Conservation (phyloP, 2,329 filamentous ascomycete genomes). For the Epichloe brachyelytri region DNA sequence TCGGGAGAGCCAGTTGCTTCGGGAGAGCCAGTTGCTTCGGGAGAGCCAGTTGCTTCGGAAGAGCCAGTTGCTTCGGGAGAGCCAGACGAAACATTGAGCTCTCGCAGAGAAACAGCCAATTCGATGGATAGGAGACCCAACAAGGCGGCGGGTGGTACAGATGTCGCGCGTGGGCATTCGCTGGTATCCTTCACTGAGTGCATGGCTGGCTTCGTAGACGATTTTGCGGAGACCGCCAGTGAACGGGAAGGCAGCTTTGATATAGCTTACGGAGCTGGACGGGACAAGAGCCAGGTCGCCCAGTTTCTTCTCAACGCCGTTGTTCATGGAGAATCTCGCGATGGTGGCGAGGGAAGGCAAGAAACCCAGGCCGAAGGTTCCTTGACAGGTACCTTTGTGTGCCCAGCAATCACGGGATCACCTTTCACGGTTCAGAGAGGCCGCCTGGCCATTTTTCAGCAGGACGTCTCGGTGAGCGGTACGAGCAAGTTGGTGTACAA, state of each 20-base stretch:
- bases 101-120: too few relatives aligned
- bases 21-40: too few relatives aligned
- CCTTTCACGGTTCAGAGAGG: constrained; percentile 49
- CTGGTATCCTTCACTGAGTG: constrained; percentile 48
- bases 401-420: constrained; percentile 25
- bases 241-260: constrained; percentile 40
- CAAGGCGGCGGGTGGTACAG: not conserved
- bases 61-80: too few relatives aligned
- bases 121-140: too few relatives aligned
- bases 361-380: constrained; percentile 25
- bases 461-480: constrained; percentile 39
- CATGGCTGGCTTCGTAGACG: constrained; percentile 49
- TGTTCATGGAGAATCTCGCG: constrained; percentile 18
- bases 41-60: too few relatives aligned
- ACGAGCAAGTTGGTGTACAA: constrained; percentile 48
- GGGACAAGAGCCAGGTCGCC: constrained; percentile 40
- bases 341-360: not conserved
- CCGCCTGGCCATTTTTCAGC: constrained; percentile 42
- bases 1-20: too few relatives aligned
- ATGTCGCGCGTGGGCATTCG: not conserved
- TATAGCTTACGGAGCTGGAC: constrained; percentile 37
- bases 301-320: constrained; percentile 47
- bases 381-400: constrained; percentile 45
- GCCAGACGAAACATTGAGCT: too few relatives aligned
- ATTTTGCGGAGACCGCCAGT: constrained; percentile 24